A percentile compares a stretch with the other conserved stretches of the same genome.
These are phyloP conservation scores for Phytophthora rubi DNA, from an alignment of 352 stramenopile genomes.

Conservation along the genomic window DNA sequence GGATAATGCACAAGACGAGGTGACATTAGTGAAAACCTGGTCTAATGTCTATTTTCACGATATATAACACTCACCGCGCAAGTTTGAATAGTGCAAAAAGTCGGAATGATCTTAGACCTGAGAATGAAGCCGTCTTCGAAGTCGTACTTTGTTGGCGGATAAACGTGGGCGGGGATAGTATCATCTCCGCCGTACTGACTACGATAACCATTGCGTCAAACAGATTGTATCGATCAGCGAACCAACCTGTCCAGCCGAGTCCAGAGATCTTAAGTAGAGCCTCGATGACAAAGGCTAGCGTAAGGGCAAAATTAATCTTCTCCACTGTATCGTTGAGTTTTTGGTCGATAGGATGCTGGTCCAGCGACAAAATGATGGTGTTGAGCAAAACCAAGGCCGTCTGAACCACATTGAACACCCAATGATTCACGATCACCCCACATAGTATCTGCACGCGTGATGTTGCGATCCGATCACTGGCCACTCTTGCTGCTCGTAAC, in stretches of 20 bases:
- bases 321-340: conserved; percentile 51
- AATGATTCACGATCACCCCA: conserved; percentile 47
- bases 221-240: conserved; percentile 72
- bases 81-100: conserved; percentile 93
- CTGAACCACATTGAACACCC: conserved; percentile 60
- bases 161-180: conserved; percentile 53
- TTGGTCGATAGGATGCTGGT: conserved; percentile 72
- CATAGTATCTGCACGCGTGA: conserved; percentile 29
- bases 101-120: conserved; percentile 85
- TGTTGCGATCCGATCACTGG: conserved; percentile 2
- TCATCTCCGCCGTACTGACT: conserved; percentile 46
- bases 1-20: not conserved
- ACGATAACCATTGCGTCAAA: conserved; percentile 78
- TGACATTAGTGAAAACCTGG: conserved; percentile 13
- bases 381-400: conserved; percentile 83
- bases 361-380: conserved; percentile 82
- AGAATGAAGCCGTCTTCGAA: conserved; percentile 54
- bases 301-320: conserved; percentile 68
- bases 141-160: conserved; percentile 22
- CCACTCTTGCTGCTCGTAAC: conserved; percentile 5
- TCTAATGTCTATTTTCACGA: conserved; percentile 15
- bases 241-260: conserved; percentile 63
- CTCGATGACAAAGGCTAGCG: conserved; percentile 61
- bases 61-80: conserved; percentile 46
- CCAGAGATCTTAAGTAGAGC: conserved; percentile 76